Conservation (phyloP, 2,329 filamentous ascomycete genomes). For the Akanthomyces lecanii region DNA sequence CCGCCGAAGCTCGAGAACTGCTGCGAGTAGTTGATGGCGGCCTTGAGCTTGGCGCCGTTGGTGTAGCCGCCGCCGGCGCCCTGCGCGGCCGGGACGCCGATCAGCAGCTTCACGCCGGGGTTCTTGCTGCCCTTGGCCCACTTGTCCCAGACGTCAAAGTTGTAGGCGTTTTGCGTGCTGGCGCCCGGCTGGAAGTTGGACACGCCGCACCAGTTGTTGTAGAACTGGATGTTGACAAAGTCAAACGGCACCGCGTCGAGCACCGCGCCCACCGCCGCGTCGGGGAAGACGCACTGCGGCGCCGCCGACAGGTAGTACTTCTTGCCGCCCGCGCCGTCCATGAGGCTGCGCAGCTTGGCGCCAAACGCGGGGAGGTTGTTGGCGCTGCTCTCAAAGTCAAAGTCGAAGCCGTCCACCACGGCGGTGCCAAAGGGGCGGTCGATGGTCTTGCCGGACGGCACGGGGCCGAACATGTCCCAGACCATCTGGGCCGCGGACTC, state of each 20-base stretch:
- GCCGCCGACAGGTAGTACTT: constrained; percentile 62
- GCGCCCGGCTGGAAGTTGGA: constrained; percentile 44
- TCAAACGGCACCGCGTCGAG: constrained; percentile 55
- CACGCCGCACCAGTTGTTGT: constrained; percentile 64
- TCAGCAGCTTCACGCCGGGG: constrained; percentile 54
- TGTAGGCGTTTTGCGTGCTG: constrained; percentile 49
- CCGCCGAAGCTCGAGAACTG: constrained; percentile 59
- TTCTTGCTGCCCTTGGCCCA: constrained; percentile 61
- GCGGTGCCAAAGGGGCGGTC: constrained; percentile 64
- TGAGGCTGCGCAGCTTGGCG: constrained; percentile 49
- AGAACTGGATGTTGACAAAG: constrained; percentile 62
- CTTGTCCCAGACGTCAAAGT: constrained; percentile 60
- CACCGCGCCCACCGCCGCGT: constrained; percentile 53
- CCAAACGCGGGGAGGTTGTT: constrained; percentile 60
- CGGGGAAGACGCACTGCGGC: constrained; percentile 65
- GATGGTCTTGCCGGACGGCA: constrained; percentile 35
- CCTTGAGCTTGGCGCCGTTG: constrained; percentile 39
- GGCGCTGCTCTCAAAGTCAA: constrained; percentile 64
- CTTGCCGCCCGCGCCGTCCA: constrained; percentile 49
- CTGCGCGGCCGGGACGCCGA: constrained; percentile 56
- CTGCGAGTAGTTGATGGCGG: constrained; percentile 51
- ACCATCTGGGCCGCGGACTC: constrained; percentile 55
- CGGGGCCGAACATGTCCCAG: constrained; percentile 68
- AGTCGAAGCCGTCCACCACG: constrained; percentile 70
- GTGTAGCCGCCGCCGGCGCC: constrained; percentile 55